These are phyloP conservation scores for Xylariomycetidae sp. DNA, from an alignment of 2,329 filamentous ascomycete species.

Conservation along the genomic window DNA sequence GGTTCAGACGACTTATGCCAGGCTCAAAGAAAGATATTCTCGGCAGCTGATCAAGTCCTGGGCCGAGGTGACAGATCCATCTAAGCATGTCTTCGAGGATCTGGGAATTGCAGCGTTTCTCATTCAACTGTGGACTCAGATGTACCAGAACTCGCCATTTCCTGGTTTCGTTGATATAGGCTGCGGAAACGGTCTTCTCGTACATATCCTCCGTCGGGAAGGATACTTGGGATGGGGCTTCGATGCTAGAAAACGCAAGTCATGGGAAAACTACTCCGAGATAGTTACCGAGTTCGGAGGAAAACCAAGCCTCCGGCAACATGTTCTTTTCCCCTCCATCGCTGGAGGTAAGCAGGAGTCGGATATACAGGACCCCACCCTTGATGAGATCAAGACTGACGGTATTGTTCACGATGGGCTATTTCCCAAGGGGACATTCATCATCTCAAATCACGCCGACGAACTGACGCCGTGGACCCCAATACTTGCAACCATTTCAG, in stretches of 20 bases:
- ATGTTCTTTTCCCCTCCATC: constrained; percentile 45
- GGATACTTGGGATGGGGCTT: constrained; percentile 87
- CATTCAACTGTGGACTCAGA: constrained; percentile 83
- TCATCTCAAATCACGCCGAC: constrained; percentile 95
- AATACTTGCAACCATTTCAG: constrained; percentile 70
- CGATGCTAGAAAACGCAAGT: constrained; percentile 80
- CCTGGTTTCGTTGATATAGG: constrained; percentile 94
- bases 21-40: constrained; percentile 76
- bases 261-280: constrained; percentile 67
- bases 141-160: constrained; percentile 64
- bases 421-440: constrained; percentile 75
- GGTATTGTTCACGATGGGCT: constrained; percentile 51
- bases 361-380: constrained; percentile 8
- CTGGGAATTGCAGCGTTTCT: constrained; percentile 86
- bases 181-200: constrained; percentile 88
- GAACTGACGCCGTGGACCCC: constrained; percentile 96
- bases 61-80: constrained; percentile 82
- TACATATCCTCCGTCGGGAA: constrained; percentile 75
- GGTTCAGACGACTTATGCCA: constrained; percentile 78
- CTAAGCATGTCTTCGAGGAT: constrained; percentile 95
- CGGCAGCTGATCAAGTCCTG: constrained; percentile 65
- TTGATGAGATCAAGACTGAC: no score
- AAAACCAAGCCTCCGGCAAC: constrained; percentile 35
- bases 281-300: constrained; percentile 9
- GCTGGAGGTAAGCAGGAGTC: no score